Conservation (phyloP, 495 filamentous ascomycete genomes). For the Penicillium ochrochloron region DNA sequence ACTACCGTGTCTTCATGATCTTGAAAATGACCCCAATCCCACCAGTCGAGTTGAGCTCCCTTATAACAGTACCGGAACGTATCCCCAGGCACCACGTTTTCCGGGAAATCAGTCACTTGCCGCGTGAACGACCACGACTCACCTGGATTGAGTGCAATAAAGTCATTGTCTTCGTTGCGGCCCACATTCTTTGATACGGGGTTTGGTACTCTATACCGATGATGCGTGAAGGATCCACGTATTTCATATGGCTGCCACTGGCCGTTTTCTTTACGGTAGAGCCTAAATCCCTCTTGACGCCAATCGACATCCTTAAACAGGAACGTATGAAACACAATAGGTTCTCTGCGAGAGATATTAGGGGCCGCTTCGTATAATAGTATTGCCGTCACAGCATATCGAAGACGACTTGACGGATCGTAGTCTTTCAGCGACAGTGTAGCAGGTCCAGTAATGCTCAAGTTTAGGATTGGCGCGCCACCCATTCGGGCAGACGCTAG, state of each 20-base stretch:
- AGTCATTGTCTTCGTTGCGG: neutral
- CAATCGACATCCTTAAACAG: neutral
- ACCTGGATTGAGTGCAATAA: conserved; percentile 2
- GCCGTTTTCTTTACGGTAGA: conserved; percentile 3
- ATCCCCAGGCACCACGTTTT: conserved; percentile 5
- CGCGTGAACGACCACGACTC: conserved; percentile 13
- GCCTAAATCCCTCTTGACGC: conserved; percentile 8
- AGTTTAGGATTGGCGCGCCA: conserved; percentile 8
- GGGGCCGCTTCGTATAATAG: conserved; percentile 11
- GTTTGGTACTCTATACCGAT: neutral
- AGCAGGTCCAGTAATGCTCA: conserved; percentile 10
- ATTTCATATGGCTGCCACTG: neutral
- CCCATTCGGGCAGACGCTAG: neutral
- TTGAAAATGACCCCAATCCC: conserved; percentile 12
- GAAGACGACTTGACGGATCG: neutral
- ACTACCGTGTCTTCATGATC: conserved; percentile 11
- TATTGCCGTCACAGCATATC: conserved; percentile 11
- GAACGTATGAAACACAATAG: conserved; percentile 12
- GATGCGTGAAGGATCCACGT: neutral
- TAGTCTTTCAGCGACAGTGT: conserved; percentile 12
- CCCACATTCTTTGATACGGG: neutral
- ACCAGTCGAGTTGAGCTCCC: conserved; percentile 12
- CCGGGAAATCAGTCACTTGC: conserved; percentile 13
- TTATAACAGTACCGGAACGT: conserved; percentile 9
- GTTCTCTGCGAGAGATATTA: neutral